These are phyloP conservation scores for Hirschioporus abietinus DNA, from an alignment of 768 basidiomycete species.

Conservation along the genomic window DNA sequence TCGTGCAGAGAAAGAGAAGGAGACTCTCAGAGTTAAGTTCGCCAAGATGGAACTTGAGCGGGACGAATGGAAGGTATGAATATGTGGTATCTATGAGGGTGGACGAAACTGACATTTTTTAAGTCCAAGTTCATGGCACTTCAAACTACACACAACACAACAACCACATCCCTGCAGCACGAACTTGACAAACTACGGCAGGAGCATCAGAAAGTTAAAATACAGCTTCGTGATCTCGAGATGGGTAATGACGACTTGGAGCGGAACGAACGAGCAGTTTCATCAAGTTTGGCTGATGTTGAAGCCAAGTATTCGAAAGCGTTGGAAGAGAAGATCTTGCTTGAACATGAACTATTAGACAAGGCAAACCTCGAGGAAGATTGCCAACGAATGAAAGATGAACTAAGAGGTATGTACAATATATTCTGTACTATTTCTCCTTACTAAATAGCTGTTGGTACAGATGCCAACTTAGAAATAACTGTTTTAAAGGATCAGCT, in stretches of 20 bases:
- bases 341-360: conserved; percentile 91
- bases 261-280: conserved; percentile 84
- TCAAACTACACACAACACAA: conserved; percentile 87
- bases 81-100: conserved; percentile 1
- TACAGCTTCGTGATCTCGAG: conserved; percentile 82
- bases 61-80: conserved; percentile 89
- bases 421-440: background rate
- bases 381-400: conserved; percentile 85
- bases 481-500: conserved; percentile 78
- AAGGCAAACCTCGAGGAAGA: conserved; percentile 91
- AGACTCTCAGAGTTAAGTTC: conserved; percentile 71
- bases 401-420: conserved; percentile 68
- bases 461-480: conserved; percentile 84
- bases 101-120: conserved; percentile 8
- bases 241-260: conserved; percentile 99
- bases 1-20: conserved; percentile 78
- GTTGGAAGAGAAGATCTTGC: conserved; percentile 93
- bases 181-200: conserved; percentile 81
- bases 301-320: conserved; percentile 84
- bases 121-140: conserved; percentile 82
- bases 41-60: conserved; percentile 66
- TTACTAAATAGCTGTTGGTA: conserved; percentile 11
- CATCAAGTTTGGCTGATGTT: conserved; percentile 75
- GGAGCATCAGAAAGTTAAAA: conserved; percentile 63
- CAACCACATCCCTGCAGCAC: conserved; percentile 84